These are phyloP conservation scores for Vaccinium darrowii DNA, from an alignment of 148 eudicot species.

Conservation along the genomic window DNA sequence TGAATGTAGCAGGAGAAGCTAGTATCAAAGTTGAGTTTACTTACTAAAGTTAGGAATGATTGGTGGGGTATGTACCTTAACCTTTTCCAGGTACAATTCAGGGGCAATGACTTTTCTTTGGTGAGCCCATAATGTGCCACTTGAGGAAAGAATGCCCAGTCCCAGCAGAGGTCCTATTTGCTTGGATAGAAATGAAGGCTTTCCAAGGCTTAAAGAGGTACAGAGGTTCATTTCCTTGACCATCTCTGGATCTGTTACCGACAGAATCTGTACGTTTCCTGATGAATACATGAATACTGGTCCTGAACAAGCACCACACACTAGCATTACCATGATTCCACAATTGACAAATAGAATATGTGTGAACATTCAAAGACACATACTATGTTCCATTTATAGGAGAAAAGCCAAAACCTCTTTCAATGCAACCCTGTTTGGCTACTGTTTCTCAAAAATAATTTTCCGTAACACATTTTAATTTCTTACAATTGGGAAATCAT, in stretches of 20 bases:
- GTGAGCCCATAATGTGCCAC: constrained; percentile 45
- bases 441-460: no score
- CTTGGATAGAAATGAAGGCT: constrained; percentile 53
- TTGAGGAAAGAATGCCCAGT: constrained; percentile 52
- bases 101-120: constrained; percentile 66
- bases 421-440: no score
- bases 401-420: no score
- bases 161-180: constrained; percentile 57
- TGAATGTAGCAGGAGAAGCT: no score
- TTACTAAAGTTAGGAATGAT: neutral
- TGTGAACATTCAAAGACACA: no score
- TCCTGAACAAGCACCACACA: constrained; percentile 35
- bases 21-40: no score
- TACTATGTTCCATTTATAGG: no score
- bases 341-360: neutral
- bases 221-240: constrained; percentile 49
- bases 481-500: no score
- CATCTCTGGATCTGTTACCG: constrained; percentile 54
- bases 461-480: no score
- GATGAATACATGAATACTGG: constrained; percentile 45
- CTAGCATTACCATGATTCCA: neutral
- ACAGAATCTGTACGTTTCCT: constrained; percentile 49
- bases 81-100: constrained; percentile 47
- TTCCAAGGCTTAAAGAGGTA: constrained; percentile 48
- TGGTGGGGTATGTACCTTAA: constrained; percentile 38